Evolutionary conservation across 2,329 filamentous ascomycete species (phyloP).

Genomic region (Lachnellula subtilissima): DNA sequence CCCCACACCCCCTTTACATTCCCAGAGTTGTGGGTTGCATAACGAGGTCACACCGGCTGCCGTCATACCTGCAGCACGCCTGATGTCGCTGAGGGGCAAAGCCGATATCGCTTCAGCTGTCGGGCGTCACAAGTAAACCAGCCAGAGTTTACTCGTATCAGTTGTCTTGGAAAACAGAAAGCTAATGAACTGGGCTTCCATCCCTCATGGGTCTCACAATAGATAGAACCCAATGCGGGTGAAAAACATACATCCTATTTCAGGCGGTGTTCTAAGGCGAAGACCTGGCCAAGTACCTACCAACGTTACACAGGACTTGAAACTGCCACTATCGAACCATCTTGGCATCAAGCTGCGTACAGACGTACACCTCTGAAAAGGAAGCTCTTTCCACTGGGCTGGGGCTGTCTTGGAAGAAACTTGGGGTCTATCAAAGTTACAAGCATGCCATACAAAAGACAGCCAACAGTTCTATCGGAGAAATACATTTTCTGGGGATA

Average conservation of each 20-base stretch:
- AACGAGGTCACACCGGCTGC: neutral
- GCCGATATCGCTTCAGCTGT: neutral
- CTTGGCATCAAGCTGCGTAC: too few relatives aligned
- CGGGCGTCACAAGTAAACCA: too few relatives aligned
- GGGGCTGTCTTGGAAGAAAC: too few relatives aligned
- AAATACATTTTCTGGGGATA: neutral
- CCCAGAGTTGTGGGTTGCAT: neutral
- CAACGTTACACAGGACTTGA: neutral
- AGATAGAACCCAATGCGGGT: neutral
- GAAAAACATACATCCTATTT: neutral
- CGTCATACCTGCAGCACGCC: neutral
- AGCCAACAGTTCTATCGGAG: neutral
- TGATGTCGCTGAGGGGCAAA: neutral
- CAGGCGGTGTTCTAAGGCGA: neutral
- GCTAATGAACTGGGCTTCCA: too few relatives aligned
- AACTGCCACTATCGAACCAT: neutral
- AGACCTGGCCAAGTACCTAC: neutral
- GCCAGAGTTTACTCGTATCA: too few relatives aligned
- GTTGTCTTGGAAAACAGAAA: too few relatives aligned
- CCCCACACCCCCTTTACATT: neutral
- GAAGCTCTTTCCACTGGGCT: neutral
- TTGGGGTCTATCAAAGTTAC: too few relatives aligned
- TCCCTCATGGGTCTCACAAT: too few relatives aligned
- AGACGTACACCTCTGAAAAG: neutral
- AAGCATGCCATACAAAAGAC: neutral